Percentiles rank a stretch among this genome's conserved stretches.
These are phyloP conservation scores for Neopestalotiopsis sp. DNA, from an alignment of 2,329 filamentous ascomycete species.

Conservation along the genomic window DNA sequence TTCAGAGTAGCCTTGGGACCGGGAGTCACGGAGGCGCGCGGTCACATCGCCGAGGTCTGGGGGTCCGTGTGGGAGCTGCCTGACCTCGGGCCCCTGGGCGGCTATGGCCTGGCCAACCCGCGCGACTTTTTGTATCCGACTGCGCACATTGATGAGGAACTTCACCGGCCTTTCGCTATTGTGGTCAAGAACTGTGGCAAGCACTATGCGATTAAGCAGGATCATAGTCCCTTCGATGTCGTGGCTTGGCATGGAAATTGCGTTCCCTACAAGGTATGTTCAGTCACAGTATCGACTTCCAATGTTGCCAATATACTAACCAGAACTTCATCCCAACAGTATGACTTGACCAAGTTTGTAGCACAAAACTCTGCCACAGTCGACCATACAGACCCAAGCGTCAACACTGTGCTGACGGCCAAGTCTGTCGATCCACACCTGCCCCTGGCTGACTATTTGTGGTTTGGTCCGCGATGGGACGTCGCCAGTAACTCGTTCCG, in stretches of 20 bases:
- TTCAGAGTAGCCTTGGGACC: conserved; percentile 28
- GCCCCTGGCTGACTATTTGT: conserved; percentile 61
- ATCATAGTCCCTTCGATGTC: conserved; percentile 65
- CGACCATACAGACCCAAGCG: conserved; percentile 63
- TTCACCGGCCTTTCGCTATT: neutral
- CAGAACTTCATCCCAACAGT: conserved; percentile 22
- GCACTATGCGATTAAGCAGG: conserved; percentile 59
- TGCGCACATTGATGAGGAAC: conserved; percentile 49
- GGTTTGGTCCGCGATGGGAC: conserved; percentile 64
- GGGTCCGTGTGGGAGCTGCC: conserved; percentile 57
- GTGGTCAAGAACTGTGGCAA: conserved; percentile 56
- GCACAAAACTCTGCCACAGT: conserved; percentile 57
- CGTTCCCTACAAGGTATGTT: conserved; percentile 47
- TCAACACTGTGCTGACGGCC: conserved; percentile 62
- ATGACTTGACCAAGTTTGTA: conserved; percentile 54
- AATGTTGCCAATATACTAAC: neutral
- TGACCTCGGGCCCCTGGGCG: conserved; percentile 57
- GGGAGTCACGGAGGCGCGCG: conserved; percentile 26
- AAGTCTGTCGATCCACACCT: conserved; percentile 54
- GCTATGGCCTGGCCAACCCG: conserved; percentile 57
- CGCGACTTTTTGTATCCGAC: conserved; percentile 62
- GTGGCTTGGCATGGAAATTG: conserved; percentile 68
- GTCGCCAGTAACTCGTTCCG: conserved; percentile 60
- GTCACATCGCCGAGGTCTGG: conserved; percentile 62
- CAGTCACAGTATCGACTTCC: neutral